Conservation (phyloP, 768 basidiomycete species). For the Kwoniella newhampshirensis region DNA sequence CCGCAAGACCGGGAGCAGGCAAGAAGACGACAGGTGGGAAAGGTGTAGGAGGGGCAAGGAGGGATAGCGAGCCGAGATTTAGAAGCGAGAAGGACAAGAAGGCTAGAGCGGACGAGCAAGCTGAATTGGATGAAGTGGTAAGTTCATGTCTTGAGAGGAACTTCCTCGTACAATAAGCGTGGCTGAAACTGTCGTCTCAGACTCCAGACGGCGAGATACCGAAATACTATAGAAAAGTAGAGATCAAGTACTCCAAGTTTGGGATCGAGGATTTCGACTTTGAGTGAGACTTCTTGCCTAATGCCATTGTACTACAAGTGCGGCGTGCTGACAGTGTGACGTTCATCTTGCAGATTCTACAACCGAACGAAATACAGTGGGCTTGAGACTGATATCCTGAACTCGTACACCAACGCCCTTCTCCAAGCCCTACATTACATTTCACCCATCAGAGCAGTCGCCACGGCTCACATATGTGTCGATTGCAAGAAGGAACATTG, state of each 20-base stretch:
- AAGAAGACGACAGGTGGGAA: conserved; percentile 13
- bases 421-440: conserved; percentile 88
- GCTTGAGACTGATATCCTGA: conserved; percentile 92
- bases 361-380: conserved; percentile 89
- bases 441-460: conserved; percentile 71
- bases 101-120: conserved; percentile 3
- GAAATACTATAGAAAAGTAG: conserved; percentile 80
- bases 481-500: conserved; percentile 89
- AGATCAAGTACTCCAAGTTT: conserved; percentile 98
- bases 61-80: conserved; percentile 60
- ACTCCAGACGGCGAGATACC: conserved; percentile 58
- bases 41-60: conserved; percentile 54
- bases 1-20: conserved; percentile 52
- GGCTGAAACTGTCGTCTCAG: conserved; percentile 13
- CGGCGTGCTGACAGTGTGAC: background rate
- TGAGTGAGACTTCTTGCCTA: conserved; percentile 60
- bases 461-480: conserved; percentile 87
- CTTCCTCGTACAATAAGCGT: background rate
- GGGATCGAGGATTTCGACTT: conserved; percentile 99
- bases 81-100: conserved; percentile 70
- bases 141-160: conserved; percentile 6
- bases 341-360: conserved; percentile 66
- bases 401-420: conserved; percentile 92
- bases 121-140: conserved; percentile 33
- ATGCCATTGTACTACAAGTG: background rate